A percentile compares a stretch with the other conserved stretches of the same genome.
These are phyloP conservation scores for Lactarius sp. DNA, from an alignment of 768 basidiomycete species.

Conservation along the genomic window DNA sequence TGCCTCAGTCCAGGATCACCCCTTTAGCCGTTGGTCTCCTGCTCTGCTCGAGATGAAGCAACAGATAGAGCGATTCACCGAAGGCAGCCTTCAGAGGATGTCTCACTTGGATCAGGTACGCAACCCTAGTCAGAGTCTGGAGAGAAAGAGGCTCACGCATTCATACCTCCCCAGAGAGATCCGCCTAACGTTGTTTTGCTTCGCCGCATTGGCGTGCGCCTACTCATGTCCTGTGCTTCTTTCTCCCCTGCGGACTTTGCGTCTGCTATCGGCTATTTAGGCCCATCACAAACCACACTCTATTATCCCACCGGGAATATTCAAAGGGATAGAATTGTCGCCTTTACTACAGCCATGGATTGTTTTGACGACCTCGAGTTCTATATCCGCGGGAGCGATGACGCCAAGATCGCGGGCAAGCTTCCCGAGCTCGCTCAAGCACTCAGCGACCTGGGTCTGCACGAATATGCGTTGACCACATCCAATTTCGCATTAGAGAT, in stretches of 20 bases:
- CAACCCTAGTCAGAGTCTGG: background rate
- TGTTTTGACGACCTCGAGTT: background rate
- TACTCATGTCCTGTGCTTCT: constrained; percentile 15
- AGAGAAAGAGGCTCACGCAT: background rate
- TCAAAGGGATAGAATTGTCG: background rate
- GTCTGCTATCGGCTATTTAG: constrained; percentile 13
- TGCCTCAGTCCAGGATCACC: background rate
- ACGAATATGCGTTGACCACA: constrained; percentile 1
- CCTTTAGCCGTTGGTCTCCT: background rate
- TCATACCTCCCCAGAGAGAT: background rate
- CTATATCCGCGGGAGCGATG: background rate
- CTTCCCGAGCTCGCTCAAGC: constrained; percentile 11
- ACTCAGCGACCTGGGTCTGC: constrained; percentile 15
- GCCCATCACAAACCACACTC: background rate
- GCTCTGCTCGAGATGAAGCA: constrained; percentile 10
- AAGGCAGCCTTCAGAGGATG: background rate
- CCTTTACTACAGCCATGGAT: constrained; percentile 6
- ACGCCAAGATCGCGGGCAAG: background rate
- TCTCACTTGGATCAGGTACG: constrained; percentile 10
- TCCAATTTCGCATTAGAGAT: constrained; percentile 1
- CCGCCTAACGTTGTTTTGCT: background rate
- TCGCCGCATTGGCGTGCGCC: constrained; percentile 8
- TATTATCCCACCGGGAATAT: constrained; percentile 17
- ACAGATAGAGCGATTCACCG: background rate
- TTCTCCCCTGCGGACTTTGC: constrained; percentile 9